phyloP scores from a whole-genome alignment of 805 yeast genomes.

The Wickerhamiella kurtzmanii region DNA sequence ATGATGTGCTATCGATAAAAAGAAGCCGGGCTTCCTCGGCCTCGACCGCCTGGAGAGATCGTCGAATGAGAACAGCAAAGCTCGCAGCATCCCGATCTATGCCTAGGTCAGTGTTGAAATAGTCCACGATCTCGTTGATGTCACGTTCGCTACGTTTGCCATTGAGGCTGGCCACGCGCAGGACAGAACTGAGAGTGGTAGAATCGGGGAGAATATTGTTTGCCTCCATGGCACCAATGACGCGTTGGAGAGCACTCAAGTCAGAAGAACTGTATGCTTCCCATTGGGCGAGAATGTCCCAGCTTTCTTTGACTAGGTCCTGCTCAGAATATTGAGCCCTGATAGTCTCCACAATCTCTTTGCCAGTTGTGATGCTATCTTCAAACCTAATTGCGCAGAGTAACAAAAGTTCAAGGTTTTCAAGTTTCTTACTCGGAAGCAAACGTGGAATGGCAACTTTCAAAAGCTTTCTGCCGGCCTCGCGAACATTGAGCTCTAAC shows the following conservation, averaged over 20 bases:
- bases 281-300: constrained; percentile 28
- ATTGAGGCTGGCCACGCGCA: constrained; percentile 19
- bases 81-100: constrained; percentile 29
- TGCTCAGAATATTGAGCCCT: constrained; percentile 2
- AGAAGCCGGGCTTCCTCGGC: constrained; percentile 23
- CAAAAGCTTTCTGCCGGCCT: constrained; percentile 12
- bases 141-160: constrained; percentile 20
- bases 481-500: constrained; percentile 9
- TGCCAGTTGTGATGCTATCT: constrained; percentile 11
- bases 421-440: constrained; percentile 12
- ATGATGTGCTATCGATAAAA: constrained; percentile 27
- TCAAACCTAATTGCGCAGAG: constrained; percentile 20
- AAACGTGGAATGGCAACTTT: constrained; percentile 5
- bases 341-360: constrained; percentile 3
- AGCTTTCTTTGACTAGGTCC: constrained; percentile 23
- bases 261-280: constrained; percentile 17
- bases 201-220: constrained; percentile 18
- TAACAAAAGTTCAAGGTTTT: constrained; percentile 20
- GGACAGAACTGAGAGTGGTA: constrained; percentile 17
- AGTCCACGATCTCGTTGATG: constrained; percentile 17
- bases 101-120: constrained; percentile 25
- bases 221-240: constrained; percentile 13
- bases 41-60: constrained; percentile 23
- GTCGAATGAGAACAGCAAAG: constrained; percentile 27
- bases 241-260: constrained; percentile 9